Base-by-base conservation (phyloP, 2,329 filamentous ascomycete species). In the Phaeophleospora eucalypticola region DNA sequence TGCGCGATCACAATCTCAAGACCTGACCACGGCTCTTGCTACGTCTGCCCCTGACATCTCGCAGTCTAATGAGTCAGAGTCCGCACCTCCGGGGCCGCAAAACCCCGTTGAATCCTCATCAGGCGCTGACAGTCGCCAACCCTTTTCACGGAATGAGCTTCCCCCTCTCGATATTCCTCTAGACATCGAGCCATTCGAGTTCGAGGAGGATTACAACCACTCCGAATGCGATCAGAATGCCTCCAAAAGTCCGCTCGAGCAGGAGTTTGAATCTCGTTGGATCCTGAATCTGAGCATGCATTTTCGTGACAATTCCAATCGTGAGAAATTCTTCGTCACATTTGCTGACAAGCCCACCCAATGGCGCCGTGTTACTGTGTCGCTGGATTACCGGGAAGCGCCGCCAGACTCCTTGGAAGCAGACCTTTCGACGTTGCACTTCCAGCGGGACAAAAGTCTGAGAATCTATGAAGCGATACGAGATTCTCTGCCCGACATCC, bases 211-310 rank as follows among this genome's bases (percentile, higher is more conserved):
- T 15, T 64, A 63, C 16, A 62, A 56, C 20, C 65, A 65, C 15
- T 59, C 59, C 6, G 63, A 64, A 2, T 64, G 62, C 24, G 6
- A 7, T 12, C 12, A 6, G 7, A 6, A 12, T 12, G 6, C 24
- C 12, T 29, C 12, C 24, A 80, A 86, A 43, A 72, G 75, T 43
- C 74, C 81, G 58, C 78, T 95, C 55, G 81, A 86, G 54, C 81
- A 87, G 53, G 91, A 97, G 67, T 77, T 96, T 45, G 89, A 96
- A 62, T 80, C 46, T 20, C 43, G 59, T 61, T 98, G 93, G 93
- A 97, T 98, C 50, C 75, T 98, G 58, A 98, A 98, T 63, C 78
- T 97, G 50, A 96, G 89, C 69, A 96, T 98, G 93, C 89, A 95
- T 67, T 98, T 96, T 67, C 82, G 90, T 49, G 93, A 98, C 70